Base-by-base conservation (phyloP, 352 stramenopile genomes). In the Phytopythium sindhum region DNA sequence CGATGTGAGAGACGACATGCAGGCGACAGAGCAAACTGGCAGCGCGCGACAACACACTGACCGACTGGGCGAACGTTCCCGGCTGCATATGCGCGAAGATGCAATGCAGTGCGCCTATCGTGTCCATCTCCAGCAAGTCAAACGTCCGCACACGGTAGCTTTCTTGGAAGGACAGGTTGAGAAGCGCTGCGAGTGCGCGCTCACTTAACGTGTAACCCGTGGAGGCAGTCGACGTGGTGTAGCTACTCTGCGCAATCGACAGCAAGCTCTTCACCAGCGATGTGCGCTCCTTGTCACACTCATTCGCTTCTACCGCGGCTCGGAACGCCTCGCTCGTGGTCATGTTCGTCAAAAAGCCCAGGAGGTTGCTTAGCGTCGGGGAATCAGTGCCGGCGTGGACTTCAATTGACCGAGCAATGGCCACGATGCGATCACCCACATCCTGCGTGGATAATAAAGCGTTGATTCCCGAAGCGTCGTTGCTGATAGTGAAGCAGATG, bases 131-230 rank as follows among this genome's bases (percentile, higher is more conserved):
- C 0, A 80, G 4, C n/a, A 92, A 44, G 28, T 80, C 75, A 0
- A 33, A 42, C 31, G 17, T 52, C 11, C 81, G 70, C 10, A 87
- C 60, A 28, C 39, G 59, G 5, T 80, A 81, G 4, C 61, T 60
- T 14, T 73, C 48, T n/a, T 65, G 44, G 45, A 86, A 80, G 1
- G 79, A 84, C 39, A 94, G 57, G 37, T 94, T 94, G 28, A 94
- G 61, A n/a, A 94, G 53, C 10, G 67, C 70, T 0, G 83, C 81
- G 2, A 91, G 60, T 1, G 78, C 72, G 23, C 81, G 81, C 53
- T 92, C 80, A 4, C 60, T 70, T 28, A 64, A 69, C 1, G 39
- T 12, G 28, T 41, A 47, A 11, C 66, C 62, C 7, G 7, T 37
- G 35, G 48, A 14, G 44, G 12, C 44, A n/a, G n/a, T 5, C 35